Conservation (phyloP, 108 stramenopile genomes). For the Schizochytrium sp. region DNA sequence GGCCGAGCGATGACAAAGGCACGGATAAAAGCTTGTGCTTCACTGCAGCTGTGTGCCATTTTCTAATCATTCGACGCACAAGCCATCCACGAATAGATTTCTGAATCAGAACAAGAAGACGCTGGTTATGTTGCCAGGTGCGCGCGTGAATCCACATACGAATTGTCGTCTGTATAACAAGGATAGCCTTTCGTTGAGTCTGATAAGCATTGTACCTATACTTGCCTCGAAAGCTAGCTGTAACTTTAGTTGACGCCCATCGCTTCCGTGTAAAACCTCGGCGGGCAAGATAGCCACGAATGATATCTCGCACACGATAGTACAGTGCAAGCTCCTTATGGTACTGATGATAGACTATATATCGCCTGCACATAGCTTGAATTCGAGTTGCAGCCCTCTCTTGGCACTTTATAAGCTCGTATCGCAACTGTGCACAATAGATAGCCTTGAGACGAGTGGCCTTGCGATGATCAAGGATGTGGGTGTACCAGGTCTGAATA, state of each 20-base stretch:
- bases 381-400: neutral
- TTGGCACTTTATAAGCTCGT: no score
- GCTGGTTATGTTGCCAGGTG: neutral
- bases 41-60: neutral
- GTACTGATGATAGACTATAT: neutral
- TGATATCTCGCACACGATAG: neutral
- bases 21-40: neutral
- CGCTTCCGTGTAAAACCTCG: neutral
- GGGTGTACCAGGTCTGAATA: no score
- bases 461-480: no score
- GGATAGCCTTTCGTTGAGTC: neutral
- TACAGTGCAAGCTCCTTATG: neutral
- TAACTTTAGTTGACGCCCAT: neutral
- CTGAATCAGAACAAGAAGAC: neutral
- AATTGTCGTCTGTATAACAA: neutral
- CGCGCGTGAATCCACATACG: constrained; percentile 17
- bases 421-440: no score
- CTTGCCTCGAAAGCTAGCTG: neutral
- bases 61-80: neutral
- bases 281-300: neutral
- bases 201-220: neutral
- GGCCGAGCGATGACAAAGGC: neutral
- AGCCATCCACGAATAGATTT: neutral
- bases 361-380: neutral
- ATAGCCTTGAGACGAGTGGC: no score